A percentile compares a stretch with the other conserved stretches of the same genome.
Conservation (phyloP, 2,329 filamentous ascomycete genomes). For the Ophiostoma himal-ulmi region DNA sequence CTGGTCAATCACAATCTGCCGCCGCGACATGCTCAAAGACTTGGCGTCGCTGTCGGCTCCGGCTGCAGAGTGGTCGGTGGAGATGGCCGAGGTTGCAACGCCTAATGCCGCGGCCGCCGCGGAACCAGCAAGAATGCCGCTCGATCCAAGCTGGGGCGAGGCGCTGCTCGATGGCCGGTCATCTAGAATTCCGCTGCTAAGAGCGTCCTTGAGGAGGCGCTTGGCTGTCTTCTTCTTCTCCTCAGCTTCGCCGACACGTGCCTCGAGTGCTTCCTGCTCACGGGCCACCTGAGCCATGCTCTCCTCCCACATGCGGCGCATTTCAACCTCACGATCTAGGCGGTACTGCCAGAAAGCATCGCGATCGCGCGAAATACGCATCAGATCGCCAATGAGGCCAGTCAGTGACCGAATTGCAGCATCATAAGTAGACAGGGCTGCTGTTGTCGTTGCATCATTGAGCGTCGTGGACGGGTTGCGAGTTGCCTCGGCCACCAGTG, state of each 20-base stretch:
- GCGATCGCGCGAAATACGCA: conserved; percentile 88
- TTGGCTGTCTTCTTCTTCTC: conserved; percentile 86
- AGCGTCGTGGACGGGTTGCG: conserved; percentile 66
- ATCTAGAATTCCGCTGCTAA: conserved; percentile 50
- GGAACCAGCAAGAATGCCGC: conserved; percentile 14
- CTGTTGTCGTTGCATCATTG: conserved; percentile 68
- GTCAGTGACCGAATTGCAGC: conserved; percentile 83
- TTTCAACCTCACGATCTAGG: conserved; percentile 81
- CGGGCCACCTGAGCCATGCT: conserved; percentile 96
- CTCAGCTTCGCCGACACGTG: conserved; percentile 80
- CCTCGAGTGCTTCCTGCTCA: conserved; percentile 89
- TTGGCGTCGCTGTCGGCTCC: conserved; percentile 13
- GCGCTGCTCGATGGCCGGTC: conserved; percentile 30
- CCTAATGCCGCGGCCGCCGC: neutral
- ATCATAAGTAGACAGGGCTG: conserved; percentile 81
- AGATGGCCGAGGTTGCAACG: neutral
- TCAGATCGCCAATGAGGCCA: conserved; percentile 73
- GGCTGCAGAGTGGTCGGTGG: conserved; percentile 8
- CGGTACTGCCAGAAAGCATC: conserved; percentile 97
- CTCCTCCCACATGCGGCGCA: conserved; percentile 96
- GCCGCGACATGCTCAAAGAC: conserved; percentile 40
- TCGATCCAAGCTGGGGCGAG: conserved; percentile 17
- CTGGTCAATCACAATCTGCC: conserved; percentile 62
- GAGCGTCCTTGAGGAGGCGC: conserved; percentile 76
- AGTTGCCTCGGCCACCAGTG: conserved; percentile 64